phyloP scores from a whole-genome alignment of 164 flowering plant species.

The Sextonia rubra region DNA sequence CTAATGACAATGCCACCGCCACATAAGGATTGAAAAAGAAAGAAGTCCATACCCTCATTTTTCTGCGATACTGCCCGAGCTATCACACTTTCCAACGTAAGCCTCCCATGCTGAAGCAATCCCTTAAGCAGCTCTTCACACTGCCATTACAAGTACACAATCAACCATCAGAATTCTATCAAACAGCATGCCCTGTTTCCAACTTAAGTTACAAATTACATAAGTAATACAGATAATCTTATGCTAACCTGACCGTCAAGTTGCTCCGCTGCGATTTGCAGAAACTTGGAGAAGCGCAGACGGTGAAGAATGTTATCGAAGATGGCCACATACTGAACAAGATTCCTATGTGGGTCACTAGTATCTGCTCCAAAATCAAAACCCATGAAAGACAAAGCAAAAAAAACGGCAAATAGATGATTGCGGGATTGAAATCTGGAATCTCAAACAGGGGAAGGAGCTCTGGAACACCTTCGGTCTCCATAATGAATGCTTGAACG shows the following conservation, averaged over 20 bases:
- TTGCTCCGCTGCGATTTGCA: slow-evolving; percentile 43
- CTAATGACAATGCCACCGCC: neutral
- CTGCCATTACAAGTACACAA: slow-evolving; percentile 28
- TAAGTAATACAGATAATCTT: neutral
- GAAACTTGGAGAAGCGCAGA: slow-evolving; percentile 71
- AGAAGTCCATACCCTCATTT: slow-evolving; percentile 25
- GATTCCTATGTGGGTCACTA: slow-evolving; percentile 26
- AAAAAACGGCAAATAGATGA: neutral
- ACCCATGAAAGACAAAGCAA: neutral
- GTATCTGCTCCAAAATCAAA: slow-evolving; percentile 29
- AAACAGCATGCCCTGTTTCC: neutral
- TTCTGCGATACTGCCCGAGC: slow-evolving; percentile 37
- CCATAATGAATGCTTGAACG: slow-evolving; percentile 62
- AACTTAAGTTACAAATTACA: neutral
- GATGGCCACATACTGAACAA: slow-evolving; percentile 54
- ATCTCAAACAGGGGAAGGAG: neutral
- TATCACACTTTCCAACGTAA: slow-evolving; percentile 57
- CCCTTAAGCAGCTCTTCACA: slow-evolving; percentile 54
- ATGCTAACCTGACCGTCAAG: slow-evolving; percentile 54
- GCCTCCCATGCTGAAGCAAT: slow-evolving; percentile 85
- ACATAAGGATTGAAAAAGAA: neutral
- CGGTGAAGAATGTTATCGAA: slow-evolving; percentile 74
- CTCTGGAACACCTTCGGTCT: slow-evolving; percentile 35
- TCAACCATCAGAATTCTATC: neutral
- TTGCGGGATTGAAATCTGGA: neutral